phyloP scores from a whole-genome alignment of 2,329 filamentous ascomycete species.

The Phoma sp. region DNA sequence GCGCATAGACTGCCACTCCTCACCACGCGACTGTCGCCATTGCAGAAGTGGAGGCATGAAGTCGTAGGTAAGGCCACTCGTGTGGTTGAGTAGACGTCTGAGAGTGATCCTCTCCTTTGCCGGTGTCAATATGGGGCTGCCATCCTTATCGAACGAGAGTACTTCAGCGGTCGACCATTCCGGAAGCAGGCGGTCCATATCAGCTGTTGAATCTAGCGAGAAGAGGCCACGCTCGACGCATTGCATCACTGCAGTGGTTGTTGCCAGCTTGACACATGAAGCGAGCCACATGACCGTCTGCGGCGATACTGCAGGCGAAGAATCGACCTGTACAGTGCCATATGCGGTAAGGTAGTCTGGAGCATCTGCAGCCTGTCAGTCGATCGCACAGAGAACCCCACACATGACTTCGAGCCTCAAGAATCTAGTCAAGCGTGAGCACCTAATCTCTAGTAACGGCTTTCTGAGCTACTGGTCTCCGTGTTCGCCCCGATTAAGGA shows the following conservation, averaged over 20 bases:
- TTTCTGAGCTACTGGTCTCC: too few species aligned
- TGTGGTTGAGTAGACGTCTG: constrained; percentile 35
- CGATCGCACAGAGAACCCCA: background rate
- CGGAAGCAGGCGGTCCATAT: constrained; percentile 33
- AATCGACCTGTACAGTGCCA: constrained; percentile 24
- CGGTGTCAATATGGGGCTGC: constrained; percentile 18
- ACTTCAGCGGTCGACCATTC: constrained; percentile 33
- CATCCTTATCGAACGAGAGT: constrained; percentile 22
- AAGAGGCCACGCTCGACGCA: constrained; percentile 40
- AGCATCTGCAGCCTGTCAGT: background rate
- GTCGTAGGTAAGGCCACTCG: constrained; percentile 34
- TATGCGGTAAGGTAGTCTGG: constrained; percentile 25
- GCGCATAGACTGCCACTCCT: constrained; percentile 14
- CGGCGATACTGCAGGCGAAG: constrained; percentile 22
- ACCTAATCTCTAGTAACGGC: too few species aligned
- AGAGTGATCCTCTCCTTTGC: constrained; percentile 31
- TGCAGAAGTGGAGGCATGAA: constrained; percentile 24
- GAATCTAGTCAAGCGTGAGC: too few species aligned
- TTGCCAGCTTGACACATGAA: constrained; percentile 40
- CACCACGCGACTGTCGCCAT: constrained; percentile 24
- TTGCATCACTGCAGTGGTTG: constrained; percentile 37
- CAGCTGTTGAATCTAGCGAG: constrained; percentile 30
- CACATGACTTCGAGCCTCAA: too few species aligned
- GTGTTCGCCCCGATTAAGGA: too few species aligned
- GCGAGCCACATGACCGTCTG: constrained; percentile 43